Evolutionary conservation across 139 green algal genomes (phyloP).

Genomic region (Coccomyxa sp.): DNA sequence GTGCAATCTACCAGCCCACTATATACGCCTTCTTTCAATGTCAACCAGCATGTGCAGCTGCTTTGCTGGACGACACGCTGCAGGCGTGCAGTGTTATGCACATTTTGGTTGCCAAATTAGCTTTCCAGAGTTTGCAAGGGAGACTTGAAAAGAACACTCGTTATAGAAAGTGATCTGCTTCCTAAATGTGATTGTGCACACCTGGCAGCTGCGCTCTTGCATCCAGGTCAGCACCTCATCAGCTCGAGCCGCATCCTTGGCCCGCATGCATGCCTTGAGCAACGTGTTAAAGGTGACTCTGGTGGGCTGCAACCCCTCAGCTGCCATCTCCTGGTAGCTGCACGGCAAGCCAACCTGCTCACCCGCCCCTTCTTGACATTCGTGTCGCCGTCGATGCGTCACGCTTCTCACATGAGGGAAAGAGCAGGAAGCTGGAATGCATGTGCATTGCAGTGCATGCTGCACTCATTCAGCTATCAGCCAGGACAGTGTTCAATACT

Average conservation of each 20-base stretch:
- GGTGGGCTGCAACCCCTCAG: slow-evolving; percentile 29
- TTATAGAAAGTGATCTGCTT: too few species aligned
- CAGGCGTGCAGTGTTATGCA: background rate
- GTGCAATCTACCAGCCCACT: background rate
- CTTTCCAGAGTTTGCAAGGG: background rate
- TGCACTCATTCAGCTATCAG: background rate
- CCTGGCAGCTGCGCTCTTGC: background rate
- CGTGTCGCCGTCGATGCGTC: background rate
- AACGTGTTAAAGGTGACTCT: slow-evolving; percentile 52
- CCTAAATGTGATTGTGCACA: background rate
- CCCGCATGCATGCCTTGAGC: slow-evolving; percentile 49
- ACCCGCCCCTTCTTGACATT: too few species aligned
- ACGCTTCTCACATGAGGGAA: background rate
- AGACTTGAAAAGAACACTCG: too few species aligned
- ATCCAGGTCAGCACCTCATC: slow-evolving; percentile 32
- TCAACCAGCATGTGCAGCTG: background rate
- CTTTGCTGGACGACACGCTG: background rate
- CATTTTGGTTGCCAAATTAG: background rate
- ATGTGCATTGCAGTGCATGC: background rate
- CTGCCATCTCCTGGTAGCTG: slow-evolving; percentile 32
- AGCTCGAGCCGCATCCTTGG: slow-evolving; percentile 24
- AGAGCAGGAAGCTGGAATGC: background rate
- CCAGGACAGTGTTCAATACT: background rate
- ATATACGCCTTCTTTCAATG: background rate
- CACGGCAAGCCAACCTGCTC: background rate